phyloP scores from a whole-genome alignment of 805 yeast species.

The Maudiozyma serrabonitensis region DNA sequence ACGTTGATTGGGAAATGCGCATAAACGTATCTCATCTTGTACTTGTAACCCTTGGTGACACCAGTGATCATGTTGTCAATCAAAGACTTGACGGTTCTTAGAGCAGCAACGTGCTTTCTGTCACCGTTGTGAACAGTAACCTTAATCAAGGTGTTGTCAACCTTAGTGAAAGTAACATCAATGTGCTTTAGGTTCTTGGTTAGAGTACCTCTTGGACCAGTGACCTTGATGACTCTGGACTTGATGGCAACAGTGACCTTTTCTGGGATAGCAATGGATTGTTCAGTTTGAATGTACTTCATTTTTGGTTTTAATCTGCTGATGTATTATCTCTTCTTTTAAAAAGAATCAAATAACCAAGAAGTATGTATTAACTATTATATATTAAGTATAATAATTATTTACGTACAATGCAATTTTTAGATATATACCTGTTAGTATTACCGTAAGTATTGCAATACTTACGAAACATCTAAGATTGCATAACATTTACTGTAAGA shows the following conservation, averaged over 20 bases:
- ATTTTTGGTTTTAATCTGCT: constrained; percentile 51
- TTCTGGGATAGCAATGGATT: constrained; percentile 77
- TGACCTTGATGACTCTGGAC: constrained; percentile 80
- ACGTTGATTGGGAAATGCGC: constrained; percentile 99
- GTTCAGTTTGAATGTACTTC: constrained; percentile 88
- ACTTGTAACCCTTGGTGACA: constrained; percentile 98
- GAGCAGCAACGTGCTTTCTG: constrained; percentile 99
- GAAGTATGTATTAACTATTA: not conserved
- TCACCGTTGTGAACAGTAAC: constrained; percentile 96
- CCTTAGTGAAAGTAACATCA: constrained; percentile 84
- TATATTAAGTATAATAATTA: not conserved
- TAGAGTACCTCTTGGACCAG: constrained; percentile 96
- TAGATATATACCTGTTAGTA: too few species aligned
- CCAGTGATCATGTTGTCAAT: constrained; percentile 92
- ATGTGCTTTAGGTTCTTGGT: constrained; percentile 88
- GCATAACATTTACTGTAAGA: too few species aligned
- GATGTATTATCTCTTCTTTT: not conserved
- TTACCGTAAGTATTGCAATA: too few species aligned
- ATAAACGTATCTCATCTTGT: constrained; percentile 99
- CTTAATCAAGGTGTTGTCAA: constrained; percentile 66
- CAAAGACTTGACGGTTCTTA: constrained; percentile 96
- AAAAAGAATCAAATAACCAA: not conserved
- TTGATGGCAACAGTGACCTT: constrained; percentile 86
- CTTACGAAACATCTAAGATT: too few species aligned
- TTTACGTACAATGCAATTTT: too few species aligned